Percentiles rank a stretch among this genome's conserved stretches.
Conservation (phyloP, 2,329 filamentous ascomycete genomes). For the Xylariaceae sp. region DNA sequence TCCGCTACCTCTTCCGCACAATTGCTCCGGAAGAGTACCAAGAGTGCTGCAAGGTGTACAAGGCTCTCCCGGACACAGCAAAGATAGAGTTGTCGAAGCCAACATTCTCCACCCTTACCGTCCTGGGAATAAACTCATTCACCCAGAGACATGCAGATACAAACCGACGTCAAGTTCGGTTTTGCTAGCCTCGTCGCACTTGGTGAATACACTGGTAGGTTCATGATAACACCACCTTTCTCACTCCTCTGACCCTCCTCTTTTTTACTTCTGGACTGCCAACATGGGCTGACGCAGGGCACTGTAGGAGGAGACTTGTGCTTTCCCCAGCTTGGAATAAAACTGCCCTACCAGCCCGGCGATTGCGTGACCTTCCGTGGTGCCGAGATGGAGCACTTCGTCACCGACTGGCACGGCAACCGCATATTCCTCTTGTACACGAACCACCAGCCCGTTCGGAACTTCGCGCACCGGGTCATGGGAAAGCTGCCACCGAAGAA, state of each 20-base stretch:
- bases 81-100: slow-evolving; percentile 4
- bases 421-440: slow-evolving; percentile 12
- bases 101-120: slow-evolving; percentile 1
- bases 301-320: slow-evolving; percentile 12
- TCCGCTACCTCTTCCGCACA: slow-evolving; percentile 1
- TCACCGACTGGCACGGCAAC: slow-evolving; percentile 10
- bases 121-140: slow-evolving; percentile 6
- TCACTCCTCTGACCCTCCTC: too few relatives aligned
- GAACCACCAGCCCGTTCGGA: slow-evolving; percentile 12
- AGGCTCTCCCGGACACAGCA: not conserved
- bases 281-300: too few relatives aligned
- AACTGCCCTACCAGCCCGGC: slow-evolving; percentile 7
- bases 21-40: slow-evolving; percentile 7
- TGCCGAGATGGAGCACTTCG: slow-evolving; percentile 12
- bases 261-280: not conserved
- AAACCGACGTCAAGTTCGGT: slow-evolving; percentile 10
- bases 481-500: slow-evolving; percentile 6
- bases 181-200: slow-evolving; percentile 7
- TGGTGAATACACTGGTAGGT: slow-evolving; percentile 9
- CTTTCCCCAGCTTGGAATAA: slow-evolving; percentile 7
- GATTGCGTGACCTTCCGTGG: slow-evolving; percentile 10
- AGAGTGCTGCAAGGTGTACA: slow-evolving; percentile 5
- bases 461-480: slow-evolving; percentile 8
- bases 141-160: slow-evolving; percentile 10
- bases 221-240: not conserved